Conservation (phyloP, 23 red algal species). For the Gracilaria domingensis region DNA sequence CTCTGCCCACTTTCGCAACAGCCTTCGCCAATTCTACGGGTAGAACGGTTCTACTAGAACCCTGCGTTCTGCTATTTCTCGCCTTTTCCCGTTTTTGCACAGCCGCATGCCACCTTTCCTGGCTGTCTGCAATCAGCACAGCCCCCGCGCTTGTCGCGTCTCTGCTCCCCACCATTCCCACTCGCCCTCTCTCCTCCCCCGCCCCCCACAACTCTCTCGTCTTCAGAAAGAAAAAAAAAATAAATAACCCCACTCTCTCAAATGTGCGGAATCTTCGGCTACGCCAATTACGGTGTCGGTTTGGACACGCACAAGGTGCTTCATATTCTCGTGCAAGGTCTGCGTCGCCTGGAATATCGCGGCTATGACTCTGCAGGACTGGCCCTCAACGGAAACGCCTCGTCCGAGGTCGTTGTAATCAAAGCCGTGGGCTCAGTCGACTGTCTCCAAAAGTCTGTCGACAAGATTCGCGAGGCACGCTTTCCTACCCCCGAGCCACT, state of each 20-base stretch:
- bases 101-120: too few relatives aligned
- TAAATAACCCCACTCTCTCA: background rate
- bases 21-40: too few relatives aligned
- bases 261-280: slow-evolving; percentile 99
- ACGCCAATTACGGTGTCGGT: slow-evolving; percentile 75
- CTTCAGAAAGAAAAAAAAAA: background rate
- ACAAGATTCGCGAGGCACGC: slow-evolving; percentile 11
- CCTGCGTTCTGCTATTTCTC: too few relatives aligned
- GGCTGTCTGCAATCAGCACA: background rate
- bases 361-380: slow-evolving; percentile 97
- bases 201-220: background rate
- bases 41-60: too few relatives aligned
- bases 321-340: slow-evolving; percentile 74
- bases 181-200: background rate
- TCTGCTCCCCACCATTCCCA: too few relatives aligned
- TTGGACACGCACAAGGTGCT: slow-evolving; percentile 59
- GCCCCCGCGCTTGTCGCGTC: background rate
- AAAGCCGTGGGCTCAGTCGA: slow-evolving; percentile 83
- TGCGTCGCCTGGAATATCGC: slow-evolving; percentile 96
- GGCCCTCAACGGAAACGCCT: slow-evolving; percentile 74
- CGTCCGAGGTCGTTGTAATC: slow-evolving; percentile 70
- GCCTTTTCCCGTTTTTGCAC: too few relatives aligned
- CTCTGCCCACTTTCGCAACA: too few relatives aligned
- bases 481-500: background rate
- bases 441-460: slow-evolving; percentile 61